phyloP scores from a whole-genome alignment of 2,329 filamentous ascomycete species.

The Colletotrichum navitas region DNA sequence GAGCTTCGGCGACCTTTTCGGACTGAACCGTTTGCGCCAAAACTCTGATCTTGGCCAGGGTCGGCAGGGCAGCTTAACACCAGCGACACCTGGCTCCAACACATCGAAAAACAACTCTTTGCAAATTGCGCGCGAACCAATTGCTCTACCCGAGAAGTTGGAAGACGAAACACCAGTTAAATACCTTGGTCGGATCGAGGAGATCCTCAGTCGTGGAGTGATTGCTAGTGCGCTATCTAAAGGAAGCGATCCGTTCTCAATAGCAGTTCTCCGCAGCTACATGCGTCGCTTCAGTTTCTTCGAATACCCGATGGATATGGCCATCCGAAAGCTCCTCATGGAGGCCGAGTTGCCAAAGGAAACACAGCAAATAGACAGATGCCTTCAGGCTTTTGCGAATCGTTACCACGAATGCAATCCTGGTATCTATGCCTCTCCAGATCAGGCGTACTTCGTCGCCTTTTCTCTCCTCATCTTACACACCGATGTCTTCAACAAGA shows the following conservation, averaged over 20 bases:
- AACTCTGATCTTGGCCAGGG: constrained; percentile 79
- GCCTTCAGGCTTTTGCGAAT: constrained; percentile 93
- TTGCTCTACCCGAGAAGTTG: constrained; percentile 80
- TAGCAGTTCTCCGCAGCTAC: constrained; percentile 88
- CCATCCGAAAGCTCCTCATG: constrained; percentile 94
- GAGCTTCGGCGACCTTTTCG: constrained; percentile 92
- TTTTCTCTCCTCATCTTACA: constrained; percentile 97
- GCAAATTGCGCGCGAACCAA: constrained; percentile 78
- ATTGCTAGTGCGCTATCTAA: constrained; percentile 91
- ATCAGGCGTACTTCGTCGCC: constrained; percentile 98
- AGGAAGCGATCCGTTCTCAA: constrained; percentile 85
- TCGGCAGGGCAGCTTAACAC: constrained; percentile 76
- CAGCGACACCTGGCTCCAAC: constrained; percentile 76
- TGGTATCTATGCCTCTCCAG: constrained; percentile 89
- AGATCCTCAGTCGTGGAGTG: constrained; percentile 80
- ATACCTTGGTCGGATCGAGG: constrained; percentile 87
- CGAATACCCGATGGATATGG: constrained; percentile 98
- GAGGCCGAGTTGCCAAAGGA: constrained; percentile 96
- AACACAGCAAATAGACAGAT: constrained; percentile 97
- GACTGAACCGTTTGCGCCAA: constrained; percentile 81
- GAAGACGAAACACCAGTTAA: constrained; percentile 92
- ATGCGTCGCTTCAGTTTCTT: constrained; percentile 97
- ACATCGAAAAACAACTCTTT: constrained; percentile 87
- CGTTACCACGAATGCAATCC: constrained; percentile 99
- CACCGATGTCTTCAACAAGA: constrained; percentile 99